Percentiles rank a stretch among this genome's conserved stretches.
phyloP scores from a whole-genome alignment of 140 eudicot genomes.

The Oenanthe javanica region DNA sequence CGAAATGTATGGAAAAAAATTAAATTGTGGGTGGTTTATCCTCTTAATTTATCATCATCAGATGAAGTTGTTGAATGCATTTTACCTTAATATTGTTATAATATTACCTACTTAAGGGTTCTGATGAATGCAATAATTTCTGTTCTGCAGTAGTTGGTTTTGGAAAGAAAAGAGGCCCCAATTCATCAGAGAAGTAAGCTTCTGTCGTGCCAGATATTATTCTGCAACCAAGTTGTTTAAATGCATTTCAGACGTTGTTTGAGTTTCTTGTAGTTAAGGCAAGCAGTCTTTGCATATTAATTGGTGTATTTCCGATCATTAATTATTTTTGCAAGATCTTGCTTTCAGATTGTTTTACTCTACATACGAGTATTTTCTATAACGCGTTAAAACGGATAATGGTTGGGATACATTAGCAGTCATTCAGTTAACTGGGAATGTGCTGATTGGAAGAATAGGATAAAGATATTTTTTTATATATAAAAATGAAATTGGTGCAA shows the following conservation, averaged over 20 bases:
- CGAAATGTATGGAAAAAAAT: background rate
- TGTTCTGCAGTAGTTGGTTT: background rate
- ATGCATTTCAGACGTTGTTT: background rate
- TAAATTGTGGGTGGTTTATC: background rate
- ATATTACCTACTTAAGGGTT: background rate
- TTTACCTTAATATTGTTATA: background rate
- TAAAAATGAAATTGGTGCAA: too few relatives aligned
- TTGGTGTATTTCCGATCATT: background rate
- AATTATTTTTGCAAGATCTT: background rate
- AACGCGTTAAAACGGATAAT: too few relatives aligned
- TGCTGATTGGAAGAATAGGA: background rate
- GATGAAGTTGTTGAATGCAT: background rate
- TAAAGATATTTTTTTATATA: too few relatives aligned
- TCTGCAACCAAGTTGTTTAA: background rate
- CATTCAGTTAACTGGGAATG: too few relatives aligned
- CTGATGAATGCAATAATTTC: background rate
- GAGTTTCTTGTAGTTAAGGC: background rate
- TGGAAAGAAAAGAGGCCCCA: constrained; percentile 3
- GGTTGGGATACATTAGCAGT: too few relatives aligned
- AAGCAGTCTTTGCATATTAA: background rate
- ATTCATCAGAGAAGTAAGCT: background rate
- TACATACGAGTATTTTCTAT: too few relatives aligned
- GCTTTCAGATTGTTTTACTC: background rate
- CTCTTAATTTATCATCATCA: background rate
- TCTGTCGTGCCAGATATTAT: background rate